Evolutionary conservation across 2,329 filamentous ascomycete species (phyloP).

Genomic region (Paecilomyces dactylethromorphus): DNA sequence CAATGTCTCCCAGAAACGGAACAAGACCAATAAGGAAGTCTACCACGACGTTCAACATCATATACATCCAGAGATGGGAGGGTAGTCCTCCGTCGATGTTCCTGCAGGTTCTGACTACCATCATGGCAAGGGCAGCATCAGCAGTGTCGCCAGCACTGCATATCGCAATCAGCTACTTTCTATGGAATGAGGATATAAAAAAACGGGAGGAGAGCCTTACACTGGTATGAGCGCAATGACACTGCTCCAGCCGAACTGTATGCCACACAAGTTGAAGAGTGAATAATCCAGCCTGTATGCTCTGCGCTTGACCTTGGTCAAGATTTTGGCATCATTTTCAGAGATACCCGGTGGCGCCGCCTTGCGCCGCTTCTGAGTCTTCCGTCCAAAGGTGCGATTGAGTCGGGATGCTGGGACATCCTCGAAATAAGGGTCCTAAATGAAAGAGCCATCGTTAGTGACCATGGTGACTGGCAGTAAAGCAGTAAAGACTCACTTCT

Average conservation of each 20-base stretch:
- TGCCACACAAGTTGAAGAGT: constrained; percentile 72
- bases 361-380: constrained; percentile 78
- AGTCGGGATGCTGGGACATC: constrained; percentile 67
- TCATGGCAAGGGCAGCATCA: constrained; percentile 67
- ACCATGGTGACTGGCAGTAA: neutral
- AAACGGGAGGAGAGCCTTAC: constrained; percentile 47
- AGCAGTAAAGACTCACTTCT: constrained; percentile 22
- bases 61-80: constrained; percentile 52
- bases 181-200: neutral
- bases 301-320: constrained; percentile 77
- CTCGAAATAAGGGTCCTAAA: constrained; percentile 85
- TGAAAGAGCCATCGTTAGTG: constrained; percentile 1
- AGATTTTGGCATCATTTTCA: constrained; percentile 69
- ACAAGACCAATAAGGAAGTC: constrained; percentile 45
- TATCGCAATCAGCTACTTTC: neutral
- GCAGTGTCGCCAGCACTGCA: constrained; percentile 65
- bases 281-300: constrained; percentile 82
- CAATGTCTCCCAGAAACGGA: constrained; percentile 45
- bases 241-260: constrained; percentile 83
- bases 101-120: constrained; percentile 66
- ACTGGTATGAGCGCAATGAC: constrained; percentile 78
- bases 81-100: constrained; percentile 69
- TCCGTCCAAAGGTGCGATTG: constrained; percentile 58
- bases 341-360: constrained; percentile 78
- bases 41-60: constrained; percentile 69